phyloP scores from a whole-genome alignment of 1,284 basidiomycete genomes.

The Sporisorium exsertum region DNA sequence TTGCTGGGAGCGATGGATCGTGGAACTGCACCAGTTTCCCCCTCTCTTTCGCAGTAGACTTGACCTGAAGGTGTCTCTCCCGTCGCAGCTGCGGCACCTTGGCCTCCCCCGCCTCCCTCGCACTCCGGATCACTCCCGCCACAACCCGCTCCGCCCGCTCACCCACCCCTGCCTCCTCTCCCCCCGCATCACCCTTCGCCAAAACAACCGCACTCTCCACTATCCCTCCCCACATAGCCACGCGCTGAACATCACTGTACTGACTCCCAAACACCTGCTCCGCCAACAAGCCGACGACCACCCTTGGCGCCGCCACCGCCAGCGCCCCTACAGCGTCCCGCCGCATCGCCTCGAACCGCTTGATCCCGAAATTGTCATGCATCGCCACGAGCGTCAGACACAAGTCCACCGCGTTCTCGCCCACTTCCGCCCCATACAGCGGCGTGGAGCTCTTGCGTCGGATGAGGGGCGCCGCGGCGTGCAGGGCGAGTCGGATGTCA shows the following conservation, averaged over 20 bases:
- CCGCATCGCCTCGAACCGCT: slow-evolving; percentile 81
- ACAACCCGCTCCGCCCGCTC: slow-evolving; percentile 16
- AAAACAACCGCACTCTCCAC: slow-evolving; percentile 87
- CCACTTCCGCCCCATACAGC: slow-evolving; percentile 70
- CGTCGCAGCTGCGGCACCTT: slow-evolving; percentile 32
- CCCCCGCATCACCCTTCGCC: neutral
- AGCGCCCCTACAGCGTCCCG: slow-evolving; percentile 83
- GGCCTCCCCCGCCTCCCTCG: slow-evolving; percentile 35
- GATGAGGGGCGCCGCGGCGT: slow-evolving; percentile 49
- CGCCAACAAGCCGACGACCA: slow-evolving; percentile 77
- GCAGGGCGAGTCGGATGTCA: slow-evolving; percentile 40
- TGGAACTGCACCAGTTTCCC: neutral
- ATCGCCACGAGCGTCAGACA: slow-evolving; percentile 79
- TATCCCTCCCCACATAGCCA: slow-evolving; percentile 84
- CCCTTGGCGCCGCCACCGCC: slow-evolving; percentile 80
- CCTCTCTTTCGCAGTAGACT: neutral
- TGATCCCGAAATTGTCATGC: slow-evolving; percentile 85
- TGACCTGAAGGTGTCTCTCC: slow-evolving; percentile 4
- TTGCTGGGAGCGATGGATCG: neutral
- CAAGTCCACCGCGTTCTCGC: slow-evolving; percentile 88
- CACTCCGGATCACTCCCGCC: slow-evolving; percentile 7
- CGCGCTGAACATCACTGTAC: slow-evolving; percentile 86
- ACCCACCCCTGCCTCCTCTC: neutral
- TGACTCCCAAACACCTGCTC: slow-evolving; percentile 93
- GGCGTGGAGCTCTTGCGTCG: slow-evolving; percentile 47